These are phyloP conservation scores for Coelastrella sp. DNA, from an alignment of 139 green algal genomes.

Conservation along the genomic window DNA sequence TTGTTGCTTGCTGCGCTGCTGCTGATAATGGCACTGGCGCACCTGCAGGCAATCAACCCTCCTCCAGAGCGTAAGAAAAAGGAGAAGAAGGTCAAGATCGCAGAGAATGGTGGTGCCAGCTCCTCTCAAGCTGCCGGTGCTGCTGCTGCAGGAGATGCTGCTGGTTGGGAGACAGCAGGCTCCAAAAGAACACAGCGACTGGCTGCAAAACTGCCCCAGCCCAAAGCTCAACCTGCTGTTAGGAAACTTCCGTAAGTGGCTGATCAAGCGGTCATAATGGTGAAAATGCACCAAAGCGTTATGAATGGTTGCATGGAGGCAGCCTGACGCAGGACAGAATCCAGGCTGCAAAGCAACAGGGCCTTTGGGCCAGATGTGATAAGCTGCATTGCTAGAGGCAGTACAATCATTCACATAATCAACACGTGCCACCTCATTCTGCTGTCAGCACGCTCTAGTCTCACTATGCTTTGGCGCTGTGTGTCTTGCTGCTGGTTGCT, in stretches of 20 bases:
- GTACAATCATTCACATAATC: neutral
- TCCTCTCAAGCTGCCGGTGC: neutral
- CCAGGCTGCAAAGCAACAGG: no score
- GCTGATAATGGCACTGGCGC: neutral
- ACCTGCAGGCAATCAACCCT: neutral
- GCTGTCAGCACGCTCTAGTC: neutral
- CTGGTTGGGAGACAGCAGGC: neutral
- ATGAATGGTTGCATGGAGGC: no score
- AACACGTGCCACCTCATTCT: neutral
- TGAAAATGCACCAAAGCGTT: no score
- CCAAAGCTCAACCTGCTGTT: neutral
- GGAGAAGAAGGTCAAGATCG: neutral
- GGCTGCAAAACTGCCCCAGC: neutral
- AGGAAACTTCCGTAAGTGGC: constrained; percentile 11
- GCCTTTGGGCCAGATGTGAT: no score
- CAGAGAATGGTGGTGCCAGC: neutral
- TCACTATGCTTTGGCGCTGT: neutral
- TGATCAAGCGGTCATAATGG: neutral
- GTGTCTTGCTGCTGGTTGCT: neutral
- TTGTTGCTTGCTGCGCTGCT: no score
- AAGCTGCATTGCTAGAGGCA: neutral
- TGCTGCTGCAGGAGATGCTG: neutral
- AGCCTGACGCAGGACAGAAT: no score
- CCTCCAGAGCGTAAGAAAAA: neutral
- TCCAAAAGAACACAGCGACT: neutral